phyloP scores from a whole-genome alignment of 306 rosid species.

The Fagus crenata region DNA sequence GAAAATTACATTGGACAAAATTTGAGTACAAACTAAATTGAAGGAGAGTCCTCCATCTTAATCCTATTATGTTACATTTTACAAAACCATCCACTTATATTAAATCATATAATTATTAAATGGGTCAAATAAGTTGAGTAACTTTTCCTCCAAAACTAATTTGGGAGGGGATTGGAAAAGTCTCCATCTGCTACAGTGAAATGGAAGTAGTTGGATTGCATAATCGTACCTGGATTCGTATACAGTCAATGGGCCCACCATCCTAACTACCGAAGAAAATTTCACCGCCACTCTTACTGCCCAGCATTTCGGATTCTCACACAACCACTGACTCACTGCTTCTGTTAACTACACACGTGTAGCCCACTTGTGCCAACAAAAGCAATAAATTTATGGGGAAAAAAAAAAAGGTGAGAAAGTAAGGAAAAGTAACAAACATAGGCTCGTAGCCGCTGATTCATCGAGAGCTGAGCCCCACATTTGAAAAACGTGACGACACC shows the following conservation, averaged over 20 bases:
- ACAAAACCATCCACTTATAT: too few species aligned
- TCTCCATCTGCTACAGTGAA: background rate
- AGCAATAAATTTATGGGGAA: background rate
- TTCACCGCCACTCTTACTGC: background rate
- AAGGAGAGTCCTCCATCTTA: too few species aligned
- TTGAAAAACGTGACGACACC: background rate
- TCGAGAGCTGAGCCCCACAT: background rate
- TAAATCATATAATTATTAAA: too few species aligned
- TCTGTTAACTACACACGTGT: background rate
- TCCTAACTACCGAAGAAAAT: constrained; percentile 6
- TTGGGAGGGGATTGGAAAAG: background rate
- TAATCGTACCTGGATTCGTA: background rate
- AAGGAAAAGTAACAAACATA: background rate
- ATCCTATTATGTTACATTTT: too few species aligned
- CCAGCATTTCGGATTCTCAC: too few species aligned
- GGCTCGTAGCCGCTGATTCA: background rate
- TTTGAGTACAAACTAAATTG: too few species aligned
- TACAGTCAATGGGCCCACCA: constrained; percentile 4
- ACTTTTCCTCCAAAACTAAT: too few species aligned
- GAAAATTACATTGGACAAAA: too few species aligned
- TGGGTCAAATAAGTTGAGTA: too few species aligned
- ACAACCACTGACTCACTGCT: too few species aligned
- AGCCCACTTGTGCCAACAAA: background rate
- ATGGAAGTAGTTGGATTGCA: background rate
- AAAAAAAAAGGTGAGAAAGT: too few species aligned